Conservation (phyloP, 441 rosid species). For the Populus hybrid region DNA sequence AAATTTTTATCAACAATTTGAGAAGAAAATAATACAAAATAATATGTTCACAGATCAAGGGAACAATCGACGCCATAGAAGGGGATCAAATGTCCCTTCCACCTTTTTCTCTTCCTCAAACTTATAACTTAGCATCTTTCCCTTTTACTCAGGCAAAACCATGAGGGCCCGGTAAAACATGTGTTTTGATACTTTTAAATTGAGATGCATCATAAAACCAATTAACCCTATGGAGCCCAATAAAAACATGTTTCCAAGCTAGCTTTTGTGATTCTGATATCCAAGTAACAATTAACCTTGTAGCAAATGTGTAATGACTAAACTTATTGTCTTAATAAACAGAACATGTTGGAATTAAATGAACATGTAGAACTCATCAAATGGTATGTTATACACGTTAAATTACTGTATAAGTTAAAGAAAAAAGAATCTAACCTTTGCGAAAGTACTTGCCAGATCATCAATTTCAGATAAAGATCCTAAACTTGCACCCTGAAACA, state of each 20-base stretch:
- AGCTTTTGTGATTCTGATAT: too few species aligned
- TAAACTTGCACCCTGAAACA: conserved; percentile 44
- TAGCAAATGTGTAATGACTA: not conserved
- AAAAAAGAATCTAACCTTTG: conserved; percentile 50
- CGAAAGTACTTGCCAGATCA: conserved; percentile 67
- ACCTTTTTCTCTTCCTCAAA: not conserved
- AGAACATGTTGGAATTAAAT: not conserved
- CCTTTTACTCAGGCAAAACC: not conserved
- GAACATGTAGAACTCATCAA: not conserved
- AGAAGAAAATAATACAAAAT: not conserved
- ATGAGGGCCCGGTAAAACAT: not conserved
- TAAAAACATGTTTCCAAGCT: not conserved
- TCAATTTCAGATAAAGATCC: conserved; percentile 65
- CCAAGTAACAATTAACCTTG: too few species aligned
- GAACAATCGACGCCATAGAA: not conserved
- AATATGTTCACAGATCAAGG: not conserved
- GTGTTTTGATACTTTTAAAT: not conserved
- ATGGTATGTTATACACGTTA: not conserved
- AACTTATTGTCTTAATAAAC: not conserved
- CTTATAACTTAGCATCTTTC: not conserved
- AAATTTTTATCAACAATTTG: not conserved
- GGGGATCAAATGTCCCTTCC: not conserved
- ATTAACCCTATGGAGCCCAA: not conserved
- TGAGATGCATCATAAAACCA: not conserved
- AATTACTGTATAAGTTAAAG: not conserved